Evolutionary conservation across 106 monocot genomes (phyloP), one percentile per base, ranked within the genome.

Genomic region (Acanthochlamys bracteata): DNA sequence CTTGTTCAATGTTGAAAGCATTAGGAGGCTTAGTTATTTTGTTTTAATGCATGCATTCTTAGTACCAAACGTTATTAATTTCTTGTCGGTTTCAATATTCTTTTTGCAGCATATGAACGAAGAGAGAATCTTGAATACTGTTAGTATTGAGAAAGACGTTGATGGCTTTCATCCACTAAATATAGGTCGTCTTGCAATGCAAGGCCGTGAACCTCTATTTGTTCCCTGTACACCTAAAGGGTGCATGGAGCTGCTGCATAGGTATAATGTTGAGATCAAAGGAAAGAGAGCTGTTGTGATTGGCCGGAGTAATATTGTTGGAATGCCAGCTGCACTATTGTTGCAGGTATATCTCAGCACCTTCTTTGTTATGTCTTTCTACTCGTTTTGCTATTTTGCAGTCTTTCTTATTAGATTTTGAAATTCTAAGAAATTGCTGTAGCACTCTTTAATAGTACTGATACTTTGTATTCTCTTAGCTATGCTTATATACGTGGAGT

Each of bases 111-210:
- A 91, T 66, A 83, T 98, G 74, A 83, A 92, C 66, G 96, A 88
- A 64, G 75, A 83, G 70, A 88, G 68, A 66, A 85, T 98, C 53
- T 75, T 91, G 43, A 83, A 84, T 68, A 66, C 80, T 25, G 85
- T 92, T 54, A 74, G 73, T 60, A 92, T 91, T 43, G 96, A 98
- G 65, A 98, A 98, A 74, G 91, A 98, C 63, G 88, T 98, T 16
- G 96, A 98, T 76, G 96, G 96, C 46, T 98, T 98, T 62, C 91
- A 98, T 73, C 96, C 91, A 25, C 73, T 88, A 41, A 98, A 98
- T 73, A 98, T 85, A 56, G 96, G 96, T 22, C 79, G 85, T 41
- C 88, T 91, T 70, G 85, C 96, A 11, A 85, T 92, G 85, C 96
- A 88, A 85, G 96, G 91, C 9, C 76, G 95, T 61, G 83, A 98